Conservation (phyloP, 1,284 basidiomycete species). For the Fomitopsis schrenkii region DNA sequence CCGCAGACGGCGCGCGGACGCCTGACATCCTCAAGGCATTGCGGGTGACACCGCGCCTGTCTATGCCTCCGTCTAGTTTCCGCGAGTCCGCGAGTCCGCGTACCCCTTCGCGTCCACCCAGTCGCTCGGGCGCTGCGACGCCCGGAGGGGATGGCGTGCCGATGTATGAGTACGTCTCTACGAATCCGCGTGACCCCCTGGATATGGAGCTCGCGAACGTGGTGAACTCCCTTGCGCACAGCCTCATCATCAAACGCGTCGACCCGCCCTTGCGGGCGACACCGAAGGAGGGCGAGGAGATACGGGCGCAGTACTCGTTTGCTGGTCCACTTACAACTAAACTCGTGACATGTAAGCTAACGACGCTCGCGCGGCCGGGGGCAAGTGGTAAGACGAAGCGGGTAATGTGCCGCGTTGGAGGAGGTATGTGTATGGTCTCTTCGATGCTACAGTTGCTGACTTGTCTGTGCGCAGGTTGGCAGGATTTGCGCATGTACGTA, state of each 20-base stretch:
- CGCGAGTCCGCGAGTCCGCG: conserved; percentile 51
- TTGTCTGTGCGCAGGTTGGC: conserved; percentile 62
- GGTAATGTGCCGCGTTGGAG: conserved; percentile 83
- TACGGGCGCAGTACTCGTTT: conserved; percentile 81
- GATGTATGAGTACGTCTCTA: conserved; percentile 62
- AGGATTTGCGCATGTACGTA: conserved; percentile 79
- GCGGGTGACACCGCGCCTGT: conserved; percentile 41
- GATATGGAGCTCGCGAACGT: conserved; percentile 75
- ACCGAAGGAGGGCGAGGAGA: conserved; percentile 73
- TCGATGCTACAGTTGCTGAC: neutral
- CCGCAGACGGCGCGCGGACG: conserved; percentile 57
- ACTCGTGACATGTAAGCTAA: conserved; percentile 75
- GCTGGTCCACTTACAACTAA: conserved; percentile 68
- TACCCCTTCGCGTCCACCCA: conserved; percentile 60
- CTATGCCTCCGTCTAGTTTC: conserved; percentile 73
- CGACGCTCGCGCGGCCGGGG: conserved; percentile 63
- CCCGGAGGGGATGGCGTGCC: conserved; percentile 45
- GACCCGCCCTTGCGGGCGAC: conserved; percentile 67
- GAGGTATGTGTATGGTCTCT: conserved; percentile 46
- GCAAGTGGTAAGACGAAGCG: conserved; percentile 66
- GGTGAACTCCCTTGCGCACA: conserved; percentile 73
- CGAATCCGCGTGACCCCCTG: conserved; percentile 72
- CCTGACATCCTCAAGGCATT: conserved; percentile 46
- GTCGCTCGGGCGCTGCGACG: conserved; percentile 58
- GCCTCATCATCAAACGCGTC: conserved; percentile 72